Evolutionary conservation across 192 early-diverging fungal genomes (phyloP).

Genomic region (Coemansia sp.): DNA sequence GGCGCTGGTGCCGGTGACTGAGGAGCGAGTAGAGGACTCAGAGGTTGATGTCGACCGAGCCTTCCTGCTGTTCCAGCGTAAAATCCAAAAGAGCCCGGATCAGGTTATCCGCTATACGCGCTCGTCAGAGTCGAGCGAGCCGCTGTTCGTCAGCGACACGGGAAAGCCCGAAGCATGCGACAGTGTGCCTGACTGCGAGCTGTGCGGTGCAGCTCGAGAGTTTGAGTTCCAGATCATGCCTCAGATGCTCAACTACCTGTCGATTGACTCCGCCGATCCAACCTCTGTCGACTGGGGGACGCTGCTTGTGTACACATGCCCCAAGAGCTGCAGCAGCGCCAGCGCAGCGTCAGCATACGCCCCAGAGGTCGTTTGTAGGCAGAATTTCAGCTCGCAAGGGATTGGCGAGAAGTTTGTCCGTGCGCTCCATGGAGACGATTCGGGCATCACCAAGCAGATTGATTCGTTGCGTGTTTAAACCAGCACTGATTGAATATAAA

Average conservation of each 20-base stretch:
- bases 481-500: not conserved
- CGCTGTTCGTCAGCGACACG: slow-evolving; percentile 80
- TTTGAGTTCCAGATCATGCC: slow-evolving; percentile 98
- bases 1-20: slow-evolving; percentile 27
- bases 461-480: slow-evolving; percentile 31
- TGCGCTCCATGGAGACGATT: slow-evolving; percentile 45
- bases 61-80: slow-evolving; percentile 91
- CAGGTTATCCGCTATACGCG: slow-evolving; percentile 82
- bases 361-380: slow-evolving; percentile 71
- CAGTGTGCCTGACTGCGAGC: slow-evolving; percentile 69
- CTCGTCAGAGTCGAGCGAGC: slow-evolving; percentile 50
- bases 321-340: slow-evolving; percentile 69
- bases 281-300: slow-evolving; percentile 93
- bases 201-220: slow-evolving; percentile 71
- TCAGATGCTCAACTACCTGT: slow-evolving; percentile 80
- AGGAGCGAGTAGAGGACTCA: slow-evolving; percentile 67
- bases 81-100: slow-evolving; percentile 72
- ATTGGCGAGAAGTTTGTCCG: slow-evolving; percentile 58
- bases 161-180: slow-evolving; percentile 58
- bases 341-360: slow-evolving; percentile 56
- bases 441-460: slow-evolving; percentile 37
- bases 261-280: slow-evolving; percentile 67
- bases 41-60: slow-evolving; percentile 85
- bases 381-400: slow-evolving; percentile 86
- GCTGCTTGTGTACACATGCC: slow-evolving; percentile 85